Base-by-base conservation (phyloP, 2,329 filamentous ascomycete species). In the Colletotrichum ledebouriae region DNA sequence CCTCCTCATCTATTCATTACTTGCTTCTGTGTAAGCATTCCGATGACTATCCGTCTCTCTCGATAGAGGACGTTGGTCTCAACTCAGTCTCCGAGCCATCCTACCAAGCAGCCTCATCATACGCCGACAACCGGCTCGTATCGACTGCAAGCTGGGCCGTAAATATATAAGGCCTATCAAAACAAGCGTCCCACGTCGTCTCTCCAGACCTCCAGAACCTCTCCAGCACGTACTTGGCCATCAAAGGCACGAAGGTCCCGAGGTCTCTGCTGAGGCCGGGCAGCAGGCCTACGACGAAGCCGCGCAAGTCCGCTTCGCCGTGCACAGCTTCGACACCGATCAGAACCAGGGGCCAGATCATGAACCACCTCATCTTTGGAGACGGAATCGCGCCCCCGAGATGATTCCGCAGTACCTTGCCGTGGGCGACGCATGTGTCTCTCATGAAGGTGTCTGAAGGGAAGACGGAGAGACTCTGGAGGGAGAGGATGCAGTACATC, bases 401-500 rank as follows among this genome's bases (percentile, higher is more conserved):
- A 3, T 39, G 17, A 3, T 13, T 44, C 17, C 57, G 41, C 20
- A 64, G 53, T 3, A 41, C 12, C 53, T 42, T 42, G 20, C 61
- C 46, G 22, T 64, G 44, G 4, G 42, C 46, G 3, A 25, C 55
- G 53, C 53, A 59, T 3, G 6, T 17, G 9, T 29, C 34, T 22
- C 61, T 49, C 33, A 64, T 42, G 2, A 10, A 11, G 0, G 20
- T 12, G 12, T 59, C 70, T 22, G 11, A 22, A 37, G 74, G 75
- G 1, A 80, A 68, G 6, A 78, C 61, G 4, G 72, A 72, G 5
- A 78, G 17, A 68, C 75, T 78, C 61, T 79, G 78, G 9, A 81
- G 73, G 3, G 80, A 80, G 1, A 73, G 73, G 60, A 80, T 75
- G 73, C 77, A 79, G 71, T 81, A 81, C 9, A 81, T 41, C 13